Evolutionary conservation across 495 filamentous ascomycete genomes (phyloP).

Genomic region (Talaromyces nanjingensis): DNA sequence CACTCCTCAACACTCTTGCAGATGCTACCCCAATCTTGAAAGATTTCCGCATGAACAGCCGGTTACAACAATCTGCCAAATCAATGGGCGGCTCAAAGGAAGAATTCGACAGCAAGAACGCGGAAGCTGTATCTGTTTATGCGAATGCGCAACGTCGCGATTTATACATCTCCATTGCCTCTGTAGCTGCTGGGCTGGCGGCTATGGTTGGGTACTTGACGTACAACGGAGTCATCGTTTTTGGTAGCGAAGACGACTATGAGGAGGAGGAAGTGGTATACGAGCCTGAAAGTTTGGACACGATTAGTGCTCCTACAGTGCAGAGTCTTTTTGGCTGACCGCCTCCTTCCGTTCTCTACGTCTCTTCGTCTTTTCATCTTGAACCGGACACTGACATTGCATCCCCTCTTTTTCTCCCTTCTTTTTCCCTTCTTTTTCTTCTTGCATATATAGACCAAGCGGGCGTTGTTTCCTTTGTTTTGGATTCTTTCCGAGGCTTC

Average conservation of each 20-base stretch:
- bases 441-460: conserved; percentile 2
- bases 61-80: conserved; percentile 26
- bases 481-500: neutral
- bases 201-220: conserved; percentile 37
- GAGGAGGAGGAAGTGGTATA: conserved; percentile 9
- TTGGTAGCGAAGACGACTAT: neutral
- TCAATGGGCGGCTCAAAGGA: conserved; percentile 15
- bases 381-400: neutral
- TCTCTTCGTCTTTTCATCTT: neutral
- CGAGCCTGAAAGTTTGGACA: conserved; percentile 14
- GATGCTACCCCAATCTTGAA: conserved; percentile 35
- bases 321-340: neutral
- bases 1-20: conserved; percentile 31
- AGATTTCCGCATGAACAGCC: conserved; percentile 29
- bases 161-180: conserved; percentile 30
- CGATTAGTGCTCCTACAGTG: neutral
- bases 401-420: neutral
- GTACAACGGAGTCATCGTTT: conserved; percentile 24
- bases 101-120: conserved; percentile 21
- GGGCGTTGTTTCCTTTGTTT: neutral
- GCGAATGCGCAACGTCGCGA: conserved; percentile 27
- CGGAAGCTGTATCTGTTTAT: conserved; percentile 19
- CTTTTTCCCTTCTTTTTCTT: neutral
- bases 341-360: neutral
- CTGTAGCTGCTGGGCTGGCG: conserved; percentile 27